Evolutionary conservation across 371 early-diverging fungal species (phyloP), one percentile per base, ranked within the genome.

Genomic region (Apophysomyces variabilis): DNA sequence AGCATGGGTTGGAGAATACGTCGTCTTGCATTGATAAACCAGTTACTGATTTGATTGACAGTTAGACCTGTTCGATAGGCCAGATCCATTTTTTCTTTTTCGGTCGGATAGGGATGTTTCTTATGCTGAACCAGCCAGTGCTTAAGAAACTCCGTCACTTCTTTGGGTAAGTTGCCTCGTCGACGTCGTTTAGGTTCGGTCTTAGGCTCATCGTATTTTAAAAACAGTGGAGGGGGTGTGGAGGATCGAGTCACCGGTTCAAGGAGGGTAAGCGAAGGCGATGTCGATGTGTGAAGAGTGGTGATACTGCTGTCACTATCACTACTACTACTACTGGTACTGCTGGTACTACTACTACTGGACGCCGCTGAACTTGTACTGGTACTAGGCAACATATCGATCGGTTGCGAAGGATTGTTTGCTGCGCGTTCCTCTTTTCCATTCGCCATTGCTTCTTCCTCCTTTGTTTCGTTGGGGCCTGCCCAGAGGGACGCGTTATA

Each of bases 21-120:
- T 41, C 95, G 78, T 5, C 95, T 70, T 4, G 94, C 94, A 75
- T 95, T 95, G 62, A 95, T 93, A 67, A 95, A 95, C 95, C 95
- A 95, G 70, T 95, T 92, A 57, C 91, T 92, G 60, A 94, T 90
- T 74, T 95, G 95, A 56, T 86, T 89, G 56, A 90, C 76, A 6
- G 82, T 86, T 36, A 95, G 70, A 0, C 87, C 87, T 0, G 94
- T 93, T 14, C 81, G 79, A 16, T 82, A 74, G 2, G 88, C 85
- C 21, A 94, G 75, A 21, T 73, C 69, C 45, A 82, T 76, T 72
- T 95, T 95, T 65, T 93, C 91, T 12, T 85, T 85, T 61, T 93
- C 94, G 11, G 87, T 87, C 0, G 95, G 95, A 66, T 93, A 95
- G 1, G 95, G 94, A 62, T 94, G 90, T 41, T 85, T 86, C 54